These are phyloP conservation scores for Cladosporium austrohemisphaericum DNA, from an alignment of 2,329 filamentous ascomycete genomes.

Conservation along the genomic window DNA sequence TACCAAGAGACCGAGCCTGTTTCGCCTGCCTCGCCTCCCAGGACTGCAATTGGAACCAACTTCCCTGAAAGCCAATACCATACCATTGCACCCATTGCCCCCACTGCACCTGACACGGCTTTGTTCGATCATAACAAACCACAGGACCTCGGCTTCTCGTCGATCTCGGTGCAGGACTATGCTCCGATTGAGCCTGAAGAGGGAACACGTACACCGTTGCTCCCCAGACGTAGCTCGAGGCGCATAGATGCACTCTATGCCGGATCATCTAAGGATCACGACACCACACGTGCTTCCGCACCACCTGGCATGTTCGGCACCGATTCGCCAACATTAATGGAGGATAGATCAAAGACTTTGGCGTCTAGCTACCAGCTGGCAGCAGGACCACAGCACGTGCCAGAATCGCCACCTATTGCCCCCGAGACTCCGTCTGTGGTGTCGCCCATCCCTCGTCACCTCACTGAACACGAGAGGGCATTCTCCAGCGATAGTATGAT, in stretches of 20 bases:
- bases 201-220: constrained; percentile 11
- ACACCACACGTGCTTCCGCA: constrained; percentile 15
- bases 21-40: constrained; percentile 1
- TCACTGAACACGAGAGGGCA: constrained; percentile 6
- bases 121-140: too few relatives aligned
- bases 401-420: not conserved
- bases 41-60: too few relatives aligned
- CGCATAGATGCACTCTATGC: constrained; percentile 12
- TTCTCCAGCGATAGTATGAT: constrained; percentile 8
- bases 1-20: constrained; percentile 24
- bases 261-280: not conserved
- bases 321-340: not conserved
- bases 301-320: constrained; percentile 8
- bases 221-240: constrained; percentile 22
- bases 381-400: not conserved
- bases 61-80: too few relatives aligned
- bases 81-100: too few relatives aligned
- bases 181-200: constrained; percentile 19
- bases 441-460: not conserved
- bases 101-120: too few relatives aligned
- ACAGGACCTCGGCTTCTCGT: constrained; percentile 26
- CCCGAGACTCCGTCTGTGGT: constrained; percentile 1
- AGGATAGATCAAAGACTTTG: not conserved
- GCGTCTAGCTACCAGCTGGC: not conserved
- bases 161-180: constrained; percentile 29